These are phyloP conservation scores for Aphelidium insulamus DNA, from an alignment of 371 early-diverging fungal species.

Conservation along the genomic window DNA sequence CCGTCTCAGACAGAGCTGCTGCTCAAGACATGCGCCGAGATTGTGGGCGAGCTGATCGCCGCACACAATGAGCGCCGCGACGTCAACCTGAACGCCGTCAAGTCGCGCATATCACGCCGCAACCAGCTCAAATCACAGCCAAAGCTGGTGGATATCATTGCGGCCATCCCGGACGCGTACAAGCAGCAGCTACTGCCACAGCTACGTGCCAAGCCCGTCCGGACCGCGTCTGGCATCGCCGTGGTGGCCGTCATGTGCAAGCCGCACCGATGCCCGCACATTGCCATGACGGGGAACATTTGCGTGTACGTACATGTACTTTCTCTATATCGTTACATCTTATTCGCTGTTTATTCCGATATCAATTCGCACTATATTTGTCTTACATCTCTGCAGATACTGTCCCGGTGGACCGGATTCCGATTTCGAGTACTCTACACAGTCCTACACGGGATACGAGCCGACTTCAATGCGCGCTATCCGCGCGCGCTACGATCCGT, in stretches of 20 bases:
- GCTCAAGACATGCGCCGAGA: constrained; percentile 66
- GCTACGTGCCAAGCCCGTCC: constrained; percentile 91
- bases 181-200: constrained; percentile 58
- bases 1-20: constrained; percentile 33
- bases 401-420: constrained; percentile 99
- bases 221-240: constrained; percentile 97
- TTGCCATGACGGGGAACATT: constrained; percentile 99
- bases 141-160: constrained; percentile 95
- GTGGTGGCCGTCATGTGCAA: constrained; percentile 99
- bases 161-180: constrained; percentile 92
- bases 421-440: constrained; percentile 99
- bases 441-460: constrained; percentile 99
- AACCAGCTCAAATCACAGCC: constrained; percentile 74
- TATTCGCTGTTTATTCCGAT: neutral
- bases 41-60: constrained; percentile 63
- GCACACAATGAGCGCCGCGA: constrained; percentile 42
- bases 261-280: constrained; percentile 99
- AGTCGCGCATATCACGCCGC: constrained; percentile 41
- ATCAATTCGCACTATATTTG: neutral
- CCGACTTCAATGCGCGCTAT: constrained; percentile 99
- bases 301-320: constrained; percentile 53
- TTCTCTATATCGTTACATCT: neutral
- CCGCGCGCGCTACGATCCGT: constrained; percentile 95
- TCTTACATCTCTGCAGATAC: constrained; percentile 29
- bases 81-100: constrained; percentile 72